Evolutionary conservation across 345 rosid genomes (phyloP), one percentile per base, ranked within the genome.

Genomic region (Citropsis articulata): DNA sequence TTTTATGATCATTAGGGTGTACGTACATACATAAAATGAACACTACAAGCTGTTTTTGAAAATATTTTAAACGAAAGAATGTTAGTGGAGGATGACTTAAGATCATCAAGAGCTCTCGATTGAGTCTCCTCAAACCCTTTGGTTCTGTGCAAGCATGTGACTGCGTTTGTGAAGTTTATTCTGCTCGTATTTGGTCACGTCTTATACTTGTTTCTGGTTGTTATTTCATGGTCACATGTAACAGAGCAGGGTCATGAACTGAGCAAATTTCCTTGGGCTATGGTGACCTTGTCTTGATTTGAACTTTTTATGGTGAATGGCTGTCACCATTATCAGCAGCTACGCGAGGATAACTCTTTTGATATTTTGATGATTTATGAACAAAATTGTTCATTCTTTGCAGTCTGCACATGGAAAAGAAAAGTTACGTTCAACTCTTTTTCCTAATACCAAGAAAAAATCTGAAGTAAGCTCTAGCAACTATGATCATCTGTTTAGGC

Each of bases 391-490:
- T 16, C 24, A 21, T 57, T 69, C 4, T 12, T 65, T 78, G 82
- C 83, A 91, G 92, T 86, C 83, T 79, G 87, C 82, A 38, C 86
- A 83, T 78, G 90, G 91, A 64, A 86, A 85, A 65, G 89, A 88
- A 75, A 88, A 86, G 77, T 66, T 83, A n/a, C 83, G 79, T 22
- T 79, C 83, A 25, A 27, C 68, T 64, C 83, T 57, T 79, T 80
- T 61, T 61, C 18, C 76, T 19, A 9, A 35, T 69, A 30, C 62
- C 76, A 85, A 83, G 80, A 83, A 74, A 77, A 88, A 71, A 78
- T 61, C 85, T 63, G 87, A 85, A 84, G 91, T 88, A 56, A 78
- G 57, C 57, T 63, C 3, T 14, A 67, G 80, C 38, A 19, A 36
- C 42, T 12, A 55, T 67, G 50, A 71, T 36, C 57, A 22, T 30